Evolutionary conservation across 257 asterid genomes (phyloP).

Genomic region (Pogostemon cablin): DNA sequence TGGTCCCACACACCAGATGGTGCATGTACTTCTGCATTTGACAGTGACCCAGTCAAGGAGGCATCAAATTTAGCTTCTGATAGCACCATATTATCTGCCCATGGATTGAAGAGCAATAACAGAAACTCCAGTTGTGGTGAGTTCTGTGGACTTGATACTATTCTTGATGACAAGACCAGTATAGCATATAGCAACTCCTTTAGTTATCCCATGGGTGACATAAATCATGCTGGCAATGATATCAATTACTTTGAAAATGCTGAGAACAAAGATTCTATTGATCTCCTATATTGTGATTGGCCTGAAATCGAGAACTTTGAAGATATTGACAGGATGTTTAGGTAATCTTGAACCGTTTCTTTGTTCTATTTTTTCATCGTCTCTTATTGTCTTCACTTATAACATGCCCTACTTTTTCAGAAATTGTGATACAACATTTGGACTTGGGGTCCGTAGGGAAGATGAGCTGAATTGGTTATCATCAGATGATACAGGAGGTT

Average conservation of each 20-base stretch:
- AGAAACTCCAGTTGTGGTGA: slow-evolving; percentile 44
- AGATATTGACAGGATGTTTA: slow-evolving; percentile 77
- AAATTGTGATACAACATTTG: slow-evolving; percentile 73
- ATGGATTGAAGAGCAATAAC: slow-evolving; percentile 45
- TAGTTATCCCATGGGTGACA: slow-evolving; percentile 52
- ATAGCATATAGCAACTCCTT: slow-evolving; percentile 47
- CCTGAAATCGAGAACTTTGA: slow-evolving; percentile 73
- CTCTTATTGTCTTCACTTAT: slow-evolving; percentile 24
- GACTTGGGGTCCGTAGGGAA: slow-evolving; percentile 56
- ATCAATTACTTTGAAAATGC: slow-evolving; percentile 49
- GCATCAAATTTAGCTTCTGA: slow-evolving; percentile 50
- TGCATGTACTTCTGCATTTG: slow-evolving; percentile 43
- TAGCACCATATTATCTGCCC: slow-evolving; percentile 38
- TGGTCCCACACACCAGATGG: slow-evolving; percentile 40
- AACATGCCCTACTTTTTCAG: slow-evolving; percentile 48
- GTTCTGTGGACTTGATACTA: slow-evolving; percentile 38
- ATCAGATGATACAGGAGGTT: slow-evolving; percentile 42
- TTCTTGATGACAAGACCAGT: slow-evolving; percentile 45
- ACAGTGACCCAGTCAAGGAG: slow-evolving; percentile 38
- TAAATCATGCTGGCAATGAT: slow-evolving; percentile 48
- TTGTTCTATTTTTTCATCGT: slow-evolving; percentile 14
- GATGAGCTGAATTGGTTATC: slow-evolving; percentile 78
- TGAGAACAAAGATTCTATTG: slow-evolving; percentile 61
- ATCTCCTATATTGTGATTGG: slow-evolving; percentile 67
- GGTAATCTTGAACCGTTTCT: slow-evolving; percentile 50